phyloP scores from a whole-genome alignment of 1,284 basidiomycete genomes.

The Flammula alnicola region DNA sequence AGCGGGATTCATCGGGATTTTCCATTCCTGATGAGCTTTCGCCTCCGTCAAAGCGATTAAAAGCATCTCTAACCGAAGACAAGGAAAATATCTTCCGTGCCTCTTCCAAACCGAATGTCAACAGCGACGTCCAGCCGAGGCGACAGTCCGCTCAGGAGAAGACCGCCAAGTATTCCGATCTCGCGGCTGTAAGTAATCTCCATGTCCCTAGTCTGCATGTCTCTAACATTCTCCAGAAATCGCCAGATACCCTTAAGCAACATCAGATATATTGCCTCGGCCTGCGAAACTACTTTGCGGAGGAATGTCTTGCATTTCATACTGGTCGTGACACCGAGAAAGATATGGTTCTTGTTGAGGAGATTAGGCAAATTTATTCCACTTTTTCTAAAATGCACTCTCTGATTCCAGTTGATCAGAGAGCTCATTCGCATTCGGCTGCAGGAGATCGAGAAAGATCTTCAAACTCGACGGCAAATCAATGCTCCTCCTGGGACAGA shows the following conservation, averaged over 20 bases:
- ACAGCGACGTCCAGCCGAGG: neutral
- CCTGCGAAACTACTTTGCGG: conserved; percentile 19
- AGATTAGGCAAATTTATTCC: conserved; percentile 15
- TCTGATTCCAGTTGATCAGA: conserved; percentile 6
- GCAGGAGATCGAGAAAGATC: conserved; percentile 7
- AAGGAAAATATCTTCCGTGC: conserved; percentile 42
- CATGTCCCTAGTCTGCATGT: neutral
- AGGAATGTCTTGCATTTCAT: conserved; percentile 24
- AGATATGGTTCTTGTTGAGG: conserved; percentile 24
- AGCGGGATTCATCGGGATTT: conserved; percentile 50
- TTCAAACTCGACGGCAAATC: neutral
- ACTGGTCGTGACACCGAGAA: conserved; percentile 18
- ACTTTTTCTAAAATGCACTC: neutral
- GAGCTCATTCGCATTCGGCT: conserved; percentile 12
- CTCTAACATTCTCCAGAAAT: conserved; percentile 16
- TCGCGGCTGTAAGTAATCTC: conserved; percentile 15
- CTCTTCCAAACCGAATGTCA: conserved; percentile 11
- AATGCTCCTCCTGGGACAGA: neutral
- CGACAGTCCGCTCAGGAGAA: conserved; percentile 14
- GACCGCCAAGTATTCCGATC: conserved; percentile 12
- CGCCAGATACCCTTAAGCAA: conserved; percentile 21
- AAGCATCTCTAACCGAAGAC: conserved; percentile 32
- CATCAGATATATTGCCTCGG: conserved; percentile 21
- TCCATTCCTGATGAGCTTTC: conserved; percentile 36
- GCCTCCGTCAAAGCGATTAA: conserved; percentile 46